phyloP scores from a whole-genome alignment of 306 rosid genomes.

The Gynostemma pentaphyllum region DNA sequence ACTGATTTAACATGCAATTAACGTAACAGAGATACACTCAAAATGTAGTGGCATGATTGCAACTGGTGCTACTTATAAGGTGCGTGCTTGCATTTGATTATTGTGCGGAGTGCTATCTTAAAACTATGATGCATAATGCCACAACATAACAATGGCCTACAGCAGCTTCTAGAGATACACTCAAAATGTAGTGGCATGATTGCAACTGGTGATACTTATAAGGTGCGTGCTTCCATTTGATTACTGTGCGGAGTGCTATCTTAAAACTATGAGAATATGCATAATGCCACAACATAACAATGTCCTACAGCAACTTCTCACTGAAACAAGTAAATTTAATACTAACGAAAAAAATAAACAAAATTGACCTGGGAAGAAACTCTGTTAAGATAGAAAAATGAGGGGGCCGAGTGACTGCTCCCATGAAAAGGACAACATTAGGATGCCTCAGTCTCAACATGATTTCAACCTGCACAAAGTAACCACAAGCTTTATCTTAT shows the following conservation, averaged over 20 bases:
- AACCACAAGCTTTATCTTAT: constrained; percentile 7
- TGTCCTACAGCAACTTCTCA: background rate
- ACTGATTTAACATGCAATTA: no score
- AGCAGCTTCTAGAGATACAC: background rate
- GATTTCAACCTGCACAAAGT: constrained; percentile 71
- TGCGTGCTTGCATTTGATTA: background rate
- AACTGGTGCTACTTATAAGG: no score
- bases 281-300: background rate
- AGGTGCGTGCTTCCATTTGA: no score
- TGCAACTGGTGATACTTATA: no score
- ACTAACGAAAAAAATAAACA: constrained; percentile 13
- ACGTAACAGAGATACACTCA: no score
- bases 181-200: no score
- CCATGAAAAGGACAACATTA: constrained; percentile 98
- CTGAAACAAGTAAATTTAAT: background rate
- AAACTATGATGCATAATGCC: background rate
- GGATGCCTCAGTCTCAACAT: constrained; percentile 98
- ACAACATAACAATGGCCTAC: background rate
- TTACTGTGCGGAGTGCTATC: no score
- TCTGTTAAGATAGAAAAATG: constrained; percentile 93
- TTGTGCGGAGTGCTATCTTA: background rate
- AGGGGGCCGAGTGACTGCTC: constrained; percentile 91
- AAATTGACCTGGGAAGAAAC: constrained; percentile 77
- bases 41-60: no score
- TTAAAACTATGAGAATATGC: background rate